A percentile compares a stretch with the other conserved stretches of the same genome.
These are phyloP conservation scores for Penicillium desertorum DNA, from an alignment of 495 filamentous ascomycete species.

Conservation along the genomic window DNA sequence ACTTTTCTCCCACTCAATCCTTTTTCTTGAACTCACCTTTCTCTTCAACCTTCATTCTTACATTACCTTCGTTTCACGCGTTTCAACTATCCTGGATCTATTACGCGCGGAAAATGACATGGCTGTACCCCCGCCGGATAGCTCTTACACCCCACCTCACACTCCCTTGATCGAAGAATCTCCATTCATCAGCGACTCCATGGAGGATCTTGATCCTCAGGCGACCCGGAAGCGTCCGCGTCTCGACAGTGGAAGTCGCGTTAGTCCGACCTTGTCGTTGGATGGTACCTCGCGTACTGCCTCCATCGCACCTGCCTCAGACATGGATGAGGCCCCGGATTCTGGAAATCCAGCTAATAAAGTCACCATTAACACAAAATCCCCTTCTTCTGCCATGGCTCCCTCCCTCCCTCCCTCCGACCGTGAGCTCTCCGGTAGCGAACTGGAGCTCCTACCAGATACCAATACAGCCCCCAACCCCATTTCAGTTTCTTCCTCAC, in stretches of 20 bases:
- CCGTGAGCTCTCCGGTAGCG: conserved; percentile 15
- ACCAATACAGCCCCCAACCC: conserved; percentile 30
- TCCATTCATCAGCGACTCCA: conserved; percentile 39
- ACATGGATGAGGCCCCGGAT: conserved; percentile 35
- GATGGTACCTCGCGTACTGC: conserved; percentile 33
- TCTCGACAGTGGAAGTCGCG: conserved; percentile 56
- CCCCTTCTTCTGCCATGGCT: conserved; percentile 29
- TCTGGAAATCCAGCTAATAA: conserved; percentile 46
- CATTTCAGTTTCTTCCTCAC: conserved; percentile 52
- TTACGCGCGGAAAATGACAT: conserved; percentile 45
- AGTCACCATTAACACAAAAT: conserved; percentile 59
- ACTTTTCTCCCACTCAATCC: conserved; percentile 1
- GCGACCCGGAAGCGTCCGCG: conserved; percentile 62
- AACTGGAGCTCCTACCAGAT: conserved; percentile 18
- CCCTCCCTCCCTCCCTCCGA: conserved; percentile 16
- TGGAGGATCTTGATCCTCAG: conserved; percentile 57
- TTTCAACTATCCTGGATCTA: neutral
- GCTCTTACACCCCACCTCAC: conserved; percentile 48
- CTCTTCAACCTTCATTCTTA: conserved; percentile 4
- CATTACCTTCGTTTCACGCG: conserved; percentile 8
- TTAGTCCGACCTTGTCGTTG: conserved; percentile 46
- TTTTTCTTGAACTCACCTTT: conserved; percentile 2
- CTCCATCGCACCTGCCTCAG: conserved; percentile 32
- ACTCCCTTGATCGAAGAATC: conserved; percentile 35
- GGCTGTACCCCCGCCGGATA: conserved; percentile 52